Base-by-base conservation (phyloP, 73 alveolate genomes). In the Stentor roeselii region DNA sequence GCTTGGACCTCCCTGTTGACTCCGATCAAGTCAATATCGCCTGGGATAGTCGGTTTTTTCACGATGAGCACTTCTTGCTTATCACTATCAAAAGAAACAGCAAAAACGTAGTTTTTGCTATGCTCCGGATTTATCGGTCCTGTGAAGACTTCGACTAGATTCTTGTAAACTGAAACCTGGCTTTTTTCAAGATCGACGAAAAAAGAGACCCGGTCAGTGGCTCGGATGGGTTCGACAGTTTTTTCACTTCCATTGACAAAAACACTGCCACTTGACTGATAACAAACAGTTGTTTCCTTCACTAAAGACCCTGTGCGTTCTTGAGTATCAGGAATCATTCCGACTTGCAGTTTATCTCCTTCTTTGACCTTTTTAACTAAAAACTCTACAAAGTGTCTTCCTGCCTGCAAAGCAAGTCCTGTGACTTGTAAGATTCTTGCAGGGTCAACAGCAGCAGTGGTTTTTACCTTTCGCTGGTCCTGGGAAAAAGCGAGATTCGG, bases 301-400 rank as follows among this genome's bases (percentile, higher is more conserved):
- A 39, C 84, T 14, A 67, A 32, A 67, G 80, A 30, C 80, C 80
- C 80, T 27, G n/a, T 21, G 27, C 80, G 21, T 67, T 67, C 80
- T 21, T 14, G 21, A 1, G 36, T 35, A 76, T 76, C 74, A 21
- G 74, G 84, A 0, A 76, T 35, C 0, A 76, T 76, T 34, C 80
- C 80, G 11, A 67, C 41, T 40, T 67, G 74, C 27, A 76, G 42
- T 76, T 76, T 76, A 76, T 76, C 74, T 36, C n/a, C 39, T 1
- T 76, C 75, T 37, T 76, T 76, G 31, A 76, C 30, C 38, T 76
- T 76, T 1, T 76, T 39, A 31, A 76, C 37, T 1, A 76, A 39
- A 76, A 76, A 21, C 59, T 76, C 84, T 37, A 76, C 34, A 76
- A 36, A 76, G 39, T 37, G 84, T 40, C 84, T 39, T 76, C 74